Evolutionary conservation across 495 filamentous ascomycete genomes (phyloP), one percentile per base, ranked within the genome.

Genomic region (Hamigera avellanea): DNA sequence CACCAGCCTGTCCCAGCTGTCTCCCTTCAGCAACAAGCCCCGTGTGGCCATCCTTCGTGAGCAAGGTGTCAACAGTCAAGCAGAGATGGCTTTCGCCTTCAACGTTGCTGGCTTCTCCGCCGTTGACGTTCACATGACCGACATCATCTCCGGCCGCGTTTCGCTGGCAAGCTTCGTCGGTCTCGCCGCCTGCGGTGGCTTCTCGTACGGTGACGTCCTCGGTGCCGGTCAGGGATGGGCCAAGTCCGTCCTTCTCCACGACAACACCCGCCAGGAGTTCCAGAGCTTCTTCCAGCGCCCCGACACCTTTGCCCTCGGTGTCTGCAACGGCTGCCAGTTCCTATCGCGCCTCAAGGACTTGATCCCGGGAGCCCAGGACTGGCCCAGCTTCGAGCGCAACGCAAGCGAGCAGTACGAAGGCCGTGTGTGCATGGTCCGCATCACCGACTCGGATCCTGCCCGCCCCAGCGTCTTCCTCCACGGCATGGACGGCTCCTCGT

Each of bases 281-380:
- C 60, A 81, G 44, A 52, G 54, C 6, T 98, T 98, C 76, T 96
- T 98, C 59, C 72, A 80, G 51, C 75, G 93, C 25, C 73, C 75
- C 23, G 83, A 95, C 44, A 95, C 91, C 7, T 98, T 98, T 59
- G 74, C 83, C 6, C 71, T 98, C 1, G 91, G 93, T 35, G 89
- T 96, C 16, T 96, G 91, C 72, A 98, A 98, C 55, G 91, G 91
- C 32, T 95, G 91, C 46, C 91, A 98, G 59, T 95, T 98, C 75
- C 69, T 96, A 14, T 81, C 78, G 9, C 76, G 81, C 13, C 69
- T 98, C 12, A 83, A 81, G 52, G 76, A 79, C 17, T 61, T 94
- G 21, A 93, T 98, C 41, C 89, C 87, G 2, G 91, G 93, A 15
- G 76, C 88, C 4, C 64, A 75, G 35, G 57, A 77, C 60, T 98